Conservation (phyloP, 2,329 filamentous ascomycete species). For the Cladosporium velox region DNA sequence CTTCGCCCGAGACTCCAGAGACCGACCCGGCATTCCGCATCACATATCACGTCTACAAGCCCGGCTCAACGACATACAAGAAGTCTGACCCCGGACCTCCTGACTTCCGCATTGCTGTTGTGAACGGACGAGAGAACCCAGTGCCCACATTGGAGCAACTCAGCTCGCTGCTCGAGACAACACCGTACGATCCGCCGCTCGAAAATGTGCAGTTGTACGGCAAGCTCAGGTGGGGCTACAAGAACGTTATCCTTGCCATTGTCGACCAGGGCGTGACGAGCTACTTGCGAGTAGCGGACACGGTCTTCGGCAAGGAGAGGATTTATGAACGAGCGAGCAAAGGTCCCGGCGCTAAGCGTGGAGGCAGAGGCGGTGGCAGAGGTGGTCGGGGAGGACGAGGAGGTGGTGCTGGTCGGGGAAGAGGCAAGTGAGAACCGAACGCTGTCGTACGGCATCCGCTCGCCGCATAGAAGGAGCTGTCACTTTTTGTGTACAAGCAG, state of each 20-base stretch:
- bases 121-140: constrained; percentile 70
- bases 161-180: constrained; percentile 68
- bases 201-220: constrained; percentile 62
- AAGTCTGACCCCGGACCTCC: constrained; percentile 77
- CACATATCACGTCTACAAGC: constrained; percentile 82
- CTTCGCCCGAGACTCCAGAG: constrained; percentile 28
- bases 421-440: constrained; percentile 30
- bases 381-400: constrained; percentile 27
- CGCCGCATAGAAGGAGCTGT: background rate
- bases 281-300: constrained; percentile 79
- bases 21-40: constrained; percentile 65
- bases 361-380: constrained; percentile 44
- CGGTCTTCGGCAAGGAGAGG: constrained; percentile 70
- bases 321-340: constrained; percentile 63
- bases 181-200: constrained; percentile 65
- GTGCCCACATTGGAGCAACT: constrained; percentile 76
- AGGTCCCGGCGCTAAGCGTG: constrained; percentile 34
- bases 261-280: constrained; percentile 90
- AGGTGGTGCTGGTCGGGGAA: constrained; percentile 33
- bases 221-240: constrained; percentile 78
- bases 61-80: constrained; percentile 63
- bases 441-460: background rate
- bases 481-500: background rate
- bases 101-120: constrained; percentile 81
- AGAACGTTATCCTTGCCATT: constrained; percentile 81